These are phyloP conservation scores for Clitopilus passeckerianus DNA, from an alignment of 768 basidiomycete genomes.

Conservation along the genomic window DNA sequence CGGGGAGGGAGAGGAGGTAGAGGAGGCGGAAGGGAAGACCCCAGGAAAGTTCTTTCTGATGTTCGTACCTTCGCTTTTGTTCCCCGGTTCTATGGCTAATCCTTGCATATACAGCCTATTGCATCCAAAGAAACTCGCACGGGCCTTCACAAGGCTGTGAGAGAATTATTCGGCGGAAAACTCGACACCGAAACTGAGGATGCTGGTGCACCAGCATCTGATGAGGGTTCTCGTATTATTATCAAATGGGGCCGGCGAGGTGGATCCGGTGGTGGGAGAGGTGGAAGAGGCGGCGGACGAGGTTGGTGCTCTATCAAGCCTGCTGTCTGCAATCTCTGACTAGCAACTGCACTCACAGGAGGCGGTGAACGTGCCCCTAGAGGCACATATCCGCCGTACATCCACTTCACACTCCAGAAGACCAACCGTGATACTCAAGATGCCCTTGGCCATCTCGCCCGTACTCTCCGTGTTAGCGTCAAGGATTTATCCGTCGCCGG, in stretches of 20 bases:
- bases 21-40: conserved; percentile 52
- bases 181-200: conserved; percentile 79
- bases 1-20: conserved; percentile 43
- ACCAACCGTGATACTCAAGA: conserved; percentile 98
- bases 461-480: conserved; percentile 66
- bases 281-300: conserved; percentile 27
- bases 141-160: conserved; percentile 73
- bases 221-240: conserved; percentile 70
- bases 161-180: conserved; percentile 78
- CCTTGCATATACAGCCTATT: conserved; percentile 58
- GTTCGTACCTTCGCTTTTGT: conserved; percentile 41
- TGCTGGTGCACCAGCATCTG: conserved; percentile 36
- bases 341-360: conserved; percentile 8
- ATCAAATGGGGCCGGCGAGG: conserved; percentile 72
- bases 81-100: conserved; percentile 5
- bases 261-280: conserved; percentile 44
- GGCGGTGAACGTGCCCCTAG: conserved; percentile 44
- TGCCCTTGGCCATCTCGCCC: conserved; percentile 75
- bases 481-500: conserved; percentile 90
- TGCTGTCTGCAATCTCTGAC: no score
- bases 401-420: conserved; percentile 96
- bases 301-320: conserved; percentile 6
- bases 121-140: conserved; percentile 76
- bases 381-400: conserved; percentile 76
- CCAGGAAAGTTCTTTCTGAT: conserved; percentile 74